A percentile compares a stretch with the other conserved stretches of the same genome.
Evolutionary conservation across 2,329 filamentous ascomycete genomes (phyloP).

Genomic region (Coniochaeta hoffmannii): DNA sequence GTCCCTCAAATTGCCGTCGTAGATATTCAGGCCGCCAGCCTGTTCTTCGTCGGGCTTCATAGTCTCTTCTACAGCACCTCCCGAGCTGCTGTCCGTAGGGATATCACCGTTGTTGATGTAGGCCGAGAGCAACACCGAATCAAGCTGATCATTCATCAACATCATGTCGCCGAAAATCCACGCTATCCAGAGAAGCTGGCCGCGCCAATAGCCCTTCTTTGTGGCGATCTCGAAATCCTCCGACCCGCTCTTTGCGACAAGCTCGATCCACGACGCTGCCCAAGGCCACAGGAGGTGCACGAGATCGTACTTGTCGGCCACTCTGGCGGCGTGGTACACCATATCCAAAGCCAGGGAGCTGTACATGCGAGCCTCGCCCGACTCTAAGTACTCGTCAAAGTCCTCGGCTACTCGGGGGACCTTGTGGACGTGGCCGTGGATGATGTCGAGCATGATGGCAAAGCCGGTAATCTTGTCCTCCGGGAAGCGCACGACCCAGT

Average conservation of each 20-base stretch:
- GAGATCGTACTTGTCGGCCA: not conserved
- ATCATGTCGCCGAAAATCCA: not conserved
- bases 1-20: too few species aligned
- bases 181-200: not conserved
- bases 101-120: too few species aligned
- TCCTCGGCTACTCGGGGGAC: not conserved
- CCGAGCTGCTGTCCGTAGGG: too few species aligned
- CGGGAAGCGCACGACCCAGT: not conserved
- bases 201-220: not conserved
- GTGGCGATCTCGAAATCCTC: not conserved
- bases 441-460: not conserved
- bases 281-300: not conserved
- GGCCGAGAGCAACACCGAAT: too few species aligned
- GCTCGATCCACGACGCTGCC: not conserved
- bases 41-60: too few species aligned
- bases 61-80: too few species aligned
- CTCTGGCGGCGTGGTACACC: not conserved
- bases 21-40: too few species aligned
- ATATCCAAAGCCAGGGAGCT: not conserved
- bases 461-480: not conserved
- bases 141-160: not conserved
- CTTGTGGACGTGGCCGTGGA: not conserved
- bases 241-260: not conserved
- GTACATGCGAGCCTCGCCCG: not conserved
- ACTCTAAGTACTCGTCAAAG: not conserved